Evolutionary conservation across 495 filamentous ascomycete genomes (phyloP).

Genomic region (Neurospora tetraspora): DNA sequence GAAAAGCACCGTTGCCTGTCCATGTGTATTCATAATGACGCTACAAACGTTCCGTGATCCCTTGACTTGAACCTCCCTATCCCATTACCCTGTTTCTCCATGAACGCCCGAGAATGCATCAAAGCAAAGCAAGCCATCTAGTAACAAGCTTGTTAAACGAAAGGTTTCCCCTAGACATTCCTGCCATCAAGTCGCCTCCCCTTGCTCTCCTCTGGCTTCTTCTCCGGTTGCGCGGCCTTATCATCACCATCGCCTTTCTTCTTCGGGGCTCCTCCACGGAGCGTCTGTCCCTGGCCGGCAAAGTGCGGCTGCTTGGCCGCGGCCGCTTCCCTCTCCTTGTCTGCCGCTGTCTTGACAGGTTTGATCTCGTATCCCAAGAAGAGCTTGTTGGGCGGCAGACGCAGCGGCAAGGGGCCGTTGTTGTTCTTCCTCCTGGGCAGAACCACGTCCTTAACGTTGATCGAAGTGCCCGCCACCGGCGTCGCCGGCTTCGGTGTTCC

Average conservation of each 20-base stretch:
- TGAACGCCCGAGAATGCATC: not conserved
- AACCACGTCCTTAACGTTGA: slow-evolving; percentile 38
- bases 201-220: slow-evolving; percentile 19
- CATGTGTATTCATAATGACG: not conserved
- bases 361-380: slow-evolving; percentile 95
- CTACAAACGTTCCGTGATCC: not conserved
- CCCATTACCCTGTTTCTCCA: not conserved
- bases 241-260: slow-evolving; percentile 35
- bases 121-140: not conserved
- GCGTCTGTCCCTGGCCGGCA: slow-evolving; percentile 78
- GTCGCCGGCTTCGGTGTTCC: slow-evolving; percentile 75
- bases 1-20: not conserved
- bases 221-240: slow-evolving; percentile 24
- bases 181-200: slow-evolving; percentile 31
- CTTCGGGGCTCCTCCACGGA: slow-evolving; percentile 53
- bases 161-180: slow-evolving; percentile 3
- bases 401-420: slow-evolving; percentile 78
- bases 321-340: slow-evolving; percentile 54
- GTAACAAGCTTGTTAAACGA: not conserved
- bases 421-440: slow-evolving; percentile 47
- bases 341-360: slow-evolving; percentile 71
- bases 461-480: slow-evolving; percentile 59
- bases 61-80: not conserved
- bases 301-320: slow-evolving; percentile 63
- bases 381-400: slow-evolving; percentile 77